A percentile compares a stretch with the other conserved stretches of the same genome.
Evolutionary conservation across 495 filamentous ascomycete genomes (phyloP).

Genomic region (Venustampulla echinocandica): DNA sequence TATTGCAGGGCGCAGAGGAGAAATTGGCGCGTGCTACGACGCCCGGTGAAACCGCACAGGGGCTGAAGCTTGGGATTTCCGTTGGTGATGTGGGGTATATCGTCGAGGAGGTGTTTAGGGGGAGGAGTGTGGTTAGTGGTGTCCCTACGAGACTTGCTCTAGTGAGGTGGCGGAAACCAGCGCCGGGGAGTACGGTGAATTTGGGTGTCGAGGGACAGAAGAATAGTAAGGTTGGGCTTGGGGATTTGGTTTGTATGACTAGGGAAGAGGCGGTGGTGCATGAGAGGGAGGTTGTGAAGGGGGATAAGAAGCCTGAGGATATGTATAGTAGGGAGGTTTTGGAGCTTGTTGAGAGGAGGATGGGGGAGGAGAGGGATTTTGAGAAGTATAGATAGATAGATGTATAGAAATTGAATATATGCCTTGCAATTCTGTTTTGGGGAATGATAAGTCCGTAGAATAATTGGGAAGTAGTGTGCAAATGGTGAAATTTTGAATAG

Average conservation of each 20-base stretch:
- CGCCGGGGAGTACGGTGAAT: slow-evolving; percentile 38
- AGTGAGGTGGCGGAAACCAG: slow-evolving; percentile 61
- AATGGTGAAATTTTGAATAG: no score
- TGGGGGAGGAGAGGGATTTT: slow-evolving; percentile 52
- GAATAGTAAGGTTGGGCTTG: slow-evolving; percentile 50
- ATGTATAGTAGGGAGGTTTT: slow-evolving; percentile 60
- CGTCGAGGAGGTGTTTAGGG: slow-evolving; percentile 81
- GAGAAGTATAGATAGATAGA: slow-evolving; percentile 42
- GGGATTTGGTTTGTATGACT: slow-evolving; percentile 87
- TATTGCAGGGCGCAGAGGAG: slow-evolving; percentile 68
- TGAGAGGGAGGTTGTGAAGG: slow-evolving; percentile 70
- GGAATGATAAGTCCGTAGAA: no score
- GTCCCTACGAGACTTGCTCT: slow-evolving; percentile 68
- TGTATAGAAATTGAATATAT: no score
- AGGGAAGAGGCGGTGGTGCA: slow-evolving; percentile 85
- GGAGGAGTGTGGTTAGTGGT: slow-evolving; percentile 74
- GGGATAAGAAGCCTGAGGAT: slow-evolving; percentile 55
- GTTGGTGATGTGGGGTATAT: slow-evolving; percentile 75
- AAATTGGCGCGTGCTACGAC: slow-evolving; percentile 48
- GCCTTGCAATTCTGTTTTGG: no score
- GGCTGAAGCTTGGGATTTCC: slow-evolving; percentile 69
- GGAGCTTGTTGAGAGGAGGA: slow-evolving; percentile 52
- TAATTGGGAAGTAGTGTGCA: no score
- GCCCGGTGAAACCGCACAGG: slow-evolving; percentile 51
- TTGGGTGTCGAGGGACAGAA: slow-evolving; percentile 62